These are phyloP conservation scores for Nothopassalora personata DNA, from an alignment of 2,329 filamentous ascomycete genomes.

Conservation along the genomic window DNA sequence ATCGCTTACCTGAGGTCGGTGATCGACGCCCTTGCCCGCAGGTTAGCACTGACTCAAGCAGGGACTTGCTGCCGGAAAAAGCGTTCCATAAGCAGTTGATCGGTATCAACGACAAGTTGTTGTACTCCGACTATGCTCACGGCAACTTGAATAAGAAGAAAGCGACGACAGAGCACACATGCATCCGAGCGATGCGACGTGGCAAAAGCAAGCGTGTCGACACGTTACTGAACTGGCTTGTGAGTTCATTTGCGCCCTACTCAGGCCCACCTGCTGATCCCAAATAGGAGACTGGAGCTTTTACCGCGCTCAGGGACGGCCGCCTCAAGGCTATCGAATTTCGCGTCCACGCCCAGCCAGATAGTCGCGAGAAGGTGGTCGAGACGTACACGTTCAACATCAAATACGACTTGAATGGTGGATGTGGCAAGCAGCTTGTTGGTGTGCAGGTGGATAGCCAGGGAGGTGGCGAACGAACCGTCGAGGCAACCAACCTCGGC, in stretches of 20 bases:
- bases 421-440: constrained; percentile 15
- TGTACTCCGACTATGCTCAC: constrained; percentile 32
- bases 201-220: constrained; percentile 40
- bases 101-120: constrained; percentile 18
- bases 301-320: constrained; percentile 41
- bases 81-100: constrained; percentile 32
- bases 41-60: constrained; percentile 11
- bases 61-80: constrained; percentile 29
- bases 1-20: constrained; percentile 30
- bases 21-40: background rate
- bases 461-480: constrained; percentile 31
- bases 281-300: constrained; percentile 45
- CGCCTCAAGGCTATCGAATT: constrained; percentile 44
- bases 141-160: constrained; percentile 12
- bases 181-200: constrained; percentile 38
- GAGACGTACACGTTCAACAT: constrained; percentile 49
- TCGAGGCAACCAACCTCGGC: constrained; percentile 37
- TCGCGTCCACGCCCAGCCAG: constrained; percentile 40
- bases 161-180: constrained; percentile 5
- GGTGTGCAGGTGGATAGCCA: constrained; percentile 29
- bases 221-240: constrained; percentile 44
- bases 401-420: constrained; percentile 32
- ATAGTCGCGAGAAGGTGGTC: constrained; percentile 34
- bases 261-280: constrained; percentile 21
- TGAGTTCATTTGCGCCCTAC: constrained; percentile 26